Conservation (phyloP, 768 basidiomycete genomes). For the Lactarius akahatsu region DNA sequence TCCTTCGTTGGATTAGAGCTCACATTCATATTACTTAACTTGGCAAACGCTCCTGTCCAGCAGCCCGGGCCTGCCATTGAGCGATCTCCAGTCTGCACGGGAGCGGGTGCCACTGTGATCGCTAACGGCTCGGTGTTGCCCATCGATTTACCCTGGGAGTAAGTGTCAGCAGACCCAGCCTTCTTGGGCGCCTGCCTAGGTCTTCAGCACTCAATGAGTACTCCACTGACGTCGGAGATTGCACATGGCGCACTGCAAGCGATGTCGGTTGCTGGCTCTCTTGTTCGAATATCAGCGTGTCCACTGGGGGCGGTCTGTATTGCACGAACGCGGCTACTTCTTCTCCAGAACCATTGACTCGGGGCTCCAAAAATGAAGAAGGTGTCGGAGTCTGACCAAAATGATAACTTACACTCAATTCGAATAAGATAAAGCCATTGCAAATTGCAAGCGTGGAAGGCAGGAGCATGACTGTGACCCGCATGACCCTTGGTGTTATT, state of each 20-base stretch:
- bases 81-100: not conserved
- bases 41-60: not conserved
- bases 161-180: not conserved
- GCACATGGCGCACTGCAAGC: not conserved
- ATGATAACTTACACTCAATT: not conserved
- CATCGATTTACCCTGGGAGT: not conserved
- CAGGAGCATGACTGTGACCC: no score
- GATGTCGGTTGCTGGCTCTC: not conserved
- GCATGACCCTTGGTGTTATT: not conserved
- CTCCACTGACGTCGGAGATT: not conserved
- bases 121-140: not conserved
- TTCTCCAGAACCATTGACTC: not conserved
- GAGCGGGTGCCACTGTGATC: not conserved
- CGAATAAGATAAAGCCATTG: not conserved
- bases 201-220: not conserved
- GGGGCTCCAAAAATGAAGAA: not conserved
- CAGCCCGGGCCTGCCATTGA: not conserved
- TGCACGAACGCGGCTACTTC: not conserved
- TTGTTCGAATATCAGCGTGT: not conserved
- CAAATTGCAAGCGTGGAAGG: not conserved
- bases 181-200: not conserved
- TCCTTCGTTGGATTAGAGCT: not conserved
- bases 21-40: not conserved
- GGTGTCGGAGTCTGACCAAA: not conserved
- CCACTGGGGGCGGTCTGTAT: not conserved